A percentile compares a stretch with the other conserved stretches of the same genome.
Evolutionary conservation across 2,329 filamentous ascomycete species (phyloP).

Genomic region (Thermochaetoides dissita): DNA sequence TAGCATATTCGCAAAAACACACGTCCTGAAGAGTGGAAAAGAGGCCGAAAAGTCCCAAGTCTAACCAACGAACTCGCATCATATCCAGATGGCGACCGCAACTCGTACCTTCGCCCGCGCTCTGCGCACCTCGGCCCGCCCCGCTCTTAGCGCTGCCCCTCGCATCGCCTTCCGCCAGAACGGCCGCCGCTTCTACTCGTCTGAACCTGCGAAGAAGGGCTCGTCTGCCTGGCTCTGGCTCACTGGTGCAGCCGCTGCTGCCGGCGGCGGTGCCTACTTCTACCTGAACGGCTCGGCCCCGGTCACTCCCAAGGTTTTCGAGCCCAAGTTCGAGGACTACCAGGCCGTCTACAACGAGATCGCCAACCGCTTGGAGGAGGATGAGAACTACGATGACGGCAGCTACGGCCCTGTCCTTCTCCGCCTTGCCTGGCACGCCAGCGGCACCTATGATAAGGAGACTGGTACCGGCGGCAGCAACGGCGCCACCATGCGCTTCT

Average conservation of each 20-base stretch:
- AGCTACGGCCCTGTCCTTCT: conserved; percentile 87
- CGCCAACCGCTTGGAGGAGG: conserved; percentile 65
- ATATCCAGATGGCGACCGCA: conserved; percentile 29
- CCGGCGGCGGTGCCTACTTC: conserved; percentile 51
- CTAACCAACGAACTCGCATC: conserved; percentile 5
- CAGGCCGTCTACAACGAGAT: conserved; percentile 89
- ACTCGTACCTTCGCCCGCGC: conserved; percentile 44
- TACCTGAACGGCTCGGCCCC: conserved; percentile 43
- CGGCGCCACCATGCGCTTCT: conserved; percentile 92
- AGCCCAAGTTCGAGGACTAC: conserved; percentile 73
- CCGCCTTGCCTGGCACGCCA: conserved; percentile 85
- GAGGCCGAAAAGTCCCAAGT: not conserved
- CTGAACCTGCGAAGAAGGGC: conserved; percentile 40
- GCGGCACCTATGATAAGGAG: conserved; percentile 79
- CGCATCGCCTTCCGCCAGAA: conserved; percentile 60
- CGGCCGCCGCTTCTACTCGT: conserved; percentile 67
- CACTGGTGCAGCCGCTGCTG: conserved; percentile 43
- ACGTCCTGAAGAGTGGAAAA: not conserved
- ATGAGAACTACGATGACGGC: conserved; percentile 92
- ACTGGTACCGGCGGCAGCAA: conserved; percentile 88
- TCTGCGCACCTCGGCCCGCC: conserved; percentile 44
- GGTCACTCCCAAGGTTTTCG: conserved; percentile 41
- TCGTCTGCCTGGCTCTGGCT: conserved; percentile 39
- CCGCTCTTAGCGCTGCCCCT: conserved; percentile 43
- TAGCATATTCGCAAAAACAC: not conserved